Percentiles rank a stretch among this genome's conserved stretches.
These are phyloP conservation scores for Cardamine chenopodiifolia DNA, from an alignment of 345 rosid genomes.

Conservation along the genomic window DNA sequence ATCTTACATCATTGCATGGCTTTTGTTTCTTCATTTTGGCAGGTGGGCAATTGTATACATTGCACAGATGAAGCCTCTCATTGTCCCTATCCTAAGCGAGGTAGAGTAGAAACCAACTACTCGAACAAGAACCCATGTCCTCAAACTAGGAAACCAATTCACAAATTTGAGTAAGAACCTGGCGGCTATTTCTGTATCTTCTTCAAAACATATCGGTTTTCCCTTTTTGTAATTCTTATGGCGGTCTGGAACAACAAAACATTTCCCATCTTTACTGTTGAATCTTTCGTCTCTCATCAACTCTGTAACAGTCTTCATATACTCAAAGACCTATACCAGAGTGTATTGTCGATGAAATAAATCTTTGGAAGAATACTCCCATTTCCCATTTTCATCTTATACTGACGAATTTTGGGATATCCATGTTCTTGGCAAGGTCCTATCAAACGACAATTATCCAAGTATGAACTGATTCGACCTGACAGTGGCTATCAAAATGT, in stretches of 20 bases:
- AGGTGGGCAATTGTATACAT: constrained; percentile 99
- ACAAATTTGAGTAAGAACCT: constrained; percentile 25
- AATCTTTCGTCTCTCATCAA: constrained; percentile 5
- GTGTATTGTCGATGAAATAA: constrained; percentile 30
- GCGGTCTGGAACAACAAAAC: constrained; percentile 13
- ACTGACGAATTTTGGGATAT: not conserved
- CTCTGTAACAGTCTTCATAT: constrained; percentile 15
- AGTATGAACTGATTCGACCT: not conserved
- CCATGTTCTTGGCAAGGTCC: not conserved
- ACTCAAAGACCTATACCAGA: constrained; percentile 8
- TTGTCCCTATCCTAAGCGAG: constrained; percentile 88
- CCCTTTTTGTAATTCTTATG: constrained; percentile 5
- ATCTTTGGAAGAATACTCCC: constrained; percentile 18
- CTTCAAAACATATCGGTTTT: constrained; percentile 26
- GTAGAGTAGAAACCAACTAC: constrained; percentile 58
- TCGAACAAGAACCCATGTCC: constrained; percentile 15
- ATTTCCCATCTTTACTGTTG: not conserved
- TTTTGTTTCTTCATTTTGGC: constrained; percentile 20
- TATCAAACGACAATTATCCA: not conserved
- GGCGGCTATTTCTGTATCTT: constrained; percentile 19
- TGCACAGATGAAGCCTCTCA: constrained; percentile 97
- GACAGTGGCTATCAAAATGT: not conserved
- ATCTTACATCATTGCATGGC: constrained; percentile 6
- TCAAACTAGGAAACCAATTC: constrained; percentile 7
- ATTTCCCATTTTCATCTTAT: not conserved